Conservation (phyloP, 2,329 filamentous ascomycete species). For the Hymenoscyphus salicellus region DNA sequence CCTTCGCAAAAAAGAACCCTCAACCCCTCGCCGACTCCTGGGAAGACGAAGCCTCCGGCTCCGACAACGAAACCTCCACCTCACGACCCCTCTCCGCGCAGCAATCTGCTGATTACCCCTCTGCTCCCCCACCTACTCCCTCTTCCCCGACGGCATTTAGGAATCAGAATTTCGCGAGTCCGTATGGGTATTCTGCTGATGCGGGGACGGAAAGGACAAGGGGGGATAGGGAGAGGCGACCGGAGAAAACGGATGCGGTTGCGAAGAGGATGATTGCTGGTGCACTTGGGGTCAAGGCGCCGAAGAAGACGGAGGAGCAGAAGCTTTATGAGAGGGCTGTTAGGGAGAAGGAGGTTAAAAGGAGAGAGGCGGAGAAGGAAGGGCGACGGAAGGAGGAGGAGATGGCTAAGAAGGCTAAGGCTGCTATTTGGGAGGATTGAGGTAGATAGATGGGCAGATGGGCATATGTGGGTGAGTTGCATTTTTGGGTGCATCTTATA, state of each 20-base stretch:
- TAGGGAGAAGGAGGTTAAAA: constrained; percentile 79
- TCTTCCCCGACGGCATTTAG: constrained; percentile 47
- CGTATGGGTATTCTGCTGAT: constrained; percentile 26
- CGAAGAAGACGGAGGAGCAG: constrained; percentile 84
- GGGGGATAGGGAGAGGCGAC: constrained; percentile 44
- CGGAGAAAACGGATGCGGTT: constrained; percentile 91
- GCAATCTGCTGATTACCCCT: constrained; percentile 37
- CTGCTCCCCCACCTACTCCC: constrained; percentile 65
- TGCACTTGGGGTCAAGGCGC: constrained; percentile 76
- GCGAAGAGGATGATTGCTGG: constrained; percentile 87
- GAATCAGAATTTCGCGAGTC: constrained; percentile 21
- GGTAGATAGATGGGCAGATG: background rate
- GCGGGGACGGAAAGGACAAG: constrained; percentile 10
- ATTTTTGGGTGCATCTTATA: background rate
- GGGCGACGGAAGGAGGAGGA: constrained; percentile 59
- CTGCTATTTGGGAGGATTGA: constrained; percentile 79
- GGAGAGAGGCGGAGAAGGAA: constrained; percentile 67
- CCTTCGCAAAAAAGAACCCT: constrained; percentile 37
- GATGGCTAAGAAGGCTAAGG: constrained; percentile 70
- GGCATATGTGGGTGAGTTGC: background rate
- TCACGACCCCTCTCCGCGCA: constrained; percentile 29
- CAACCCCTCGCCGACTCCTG: constrained; percentile 63
- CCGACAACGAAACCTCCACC: constrained; percentile 36
- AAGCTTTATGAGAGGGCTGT: constrained; percentile 78
- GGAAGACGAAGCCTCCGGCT: constrained; percentile 65